A percentile compares a stretch with the other conserved stretches of the same genome.
phyloP scores from a whole-genome alignment of 192 early-diverging fungal species.

The Obelidium mucronatum region DNA sequence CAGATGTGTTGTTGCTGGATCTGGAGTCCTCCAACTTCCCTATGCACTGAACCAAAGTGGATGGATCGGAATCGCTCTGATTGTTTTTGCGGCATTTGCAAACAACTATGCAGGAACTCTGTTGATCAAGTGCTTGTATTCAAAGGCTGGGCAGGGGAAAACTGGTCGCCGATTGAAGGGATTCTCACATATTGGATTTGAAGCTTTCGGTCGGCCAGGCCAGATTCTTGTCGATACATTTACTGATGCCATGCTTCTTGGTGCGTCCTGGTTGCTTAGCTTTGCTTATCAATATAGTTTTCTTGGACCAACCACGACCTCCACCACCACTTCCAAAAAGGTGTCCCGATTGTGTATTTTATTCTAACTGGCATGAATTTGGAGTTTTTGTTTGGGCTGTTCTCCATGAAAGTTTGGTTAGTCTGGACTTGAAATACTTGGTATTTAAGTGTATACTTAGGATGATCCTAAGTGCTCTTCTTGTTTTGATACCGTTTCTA shows the following conservation, averaged over 20 bases:
- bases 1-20: conserved; percentile 78
- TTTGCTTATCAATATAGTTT: background rate
- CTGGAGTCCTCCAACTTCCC: conserved; percentile 83
- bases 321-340: background rate
- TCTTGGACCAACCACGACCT: too few relatives aligned
- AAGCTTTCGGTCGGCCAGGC: conserved; percentile 75
- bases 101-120: conserved; percentile 77
- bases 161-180: conserved; percentile 45
- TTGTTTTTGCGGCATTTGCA: conserved; percentile 73
- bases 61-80: conserved; percentile 77
- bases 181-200: conserved; percentile 62
- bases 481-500: conserved; percentile 78
- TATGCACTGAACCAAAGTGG: conserved; percentile 79
- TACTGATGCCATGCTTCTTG: conserved; percentile 70
- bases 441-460: conserved; percentile 42
- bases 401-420: conserved; percentile 29
- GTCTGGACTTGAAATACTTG: conserved; percentile 25
- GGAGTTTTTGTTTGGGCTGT: conserved; percentile 57
- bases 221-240: conserved; percentile 66
- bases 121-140: conserved; percentile 77
- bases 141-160: conserved; percentile 53
- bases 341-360: conserved; percentile 52
- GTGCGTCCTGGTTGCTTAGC: conserved; percentile 25
- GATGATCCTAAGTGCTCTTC: conserved; percentile 66
- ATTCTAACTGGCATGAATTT: conserved; percentile 74